phyloP scores from a whole-genome alignment of 83 land plant genomes.

The Picea engelmannii region DNA sequence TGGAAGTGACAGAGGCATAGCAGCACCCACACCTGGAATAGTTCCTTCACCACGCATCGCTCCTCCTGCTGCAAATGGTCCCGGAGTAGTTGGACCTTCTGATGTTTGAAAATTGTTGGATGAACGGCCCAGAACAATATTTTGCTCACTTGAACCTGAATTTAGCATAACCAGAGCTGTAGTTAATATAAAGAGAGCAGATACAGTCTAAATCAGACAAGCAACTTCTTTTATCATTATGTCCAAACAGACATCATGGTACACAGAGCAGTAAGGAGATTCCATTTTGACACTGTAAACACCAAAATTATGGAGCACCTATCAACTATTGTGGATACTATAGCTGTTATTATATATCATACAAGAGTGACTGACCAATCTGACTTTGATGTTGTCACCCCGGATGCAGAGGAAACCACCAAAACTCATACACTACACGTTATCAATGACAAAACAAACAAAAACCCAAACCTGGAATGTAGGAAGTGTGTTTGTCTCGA shows the following conservation, averaged over 20 bases:
- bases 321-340: not conserved
- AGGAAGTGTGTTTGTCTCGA: constrained; percentile 62
- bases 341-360: not conserved
- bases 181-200: not conserved
- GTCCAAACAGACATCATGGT: too few species aligned
- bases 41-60: constrained; percentile 81
- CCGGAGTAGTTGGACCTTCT: constrained; percentile 72
- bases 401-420: not conserved
- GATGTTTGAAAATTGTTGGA: constrained; percentile 42
- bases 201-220: not conserved
- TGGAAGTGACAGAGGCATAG: constrained; percentile 74
- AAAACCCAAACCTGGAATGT: constrained; percentile 13
- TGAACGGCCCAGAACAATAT: constrained; percentile 37
- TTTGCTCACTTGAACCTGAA: constrained; percentile 82
- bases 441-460: not conserved
- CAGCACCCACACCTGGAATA: constrained; percentile 95
- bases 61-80: constrained; percentile 71
- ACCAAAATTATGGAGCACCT: not conserved
- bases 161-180: not conserved
- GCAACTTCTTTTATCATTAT: not conserved
- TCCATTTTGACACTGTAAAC: not conserved
- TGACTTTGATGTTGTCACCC: not conserved
- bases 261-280: not conserved
- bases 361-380: not conserved
- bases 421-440: not conserved